Conservation (phyloP, 164 flowering plant genomes). For the Warburgia ugandensis region DNA sequence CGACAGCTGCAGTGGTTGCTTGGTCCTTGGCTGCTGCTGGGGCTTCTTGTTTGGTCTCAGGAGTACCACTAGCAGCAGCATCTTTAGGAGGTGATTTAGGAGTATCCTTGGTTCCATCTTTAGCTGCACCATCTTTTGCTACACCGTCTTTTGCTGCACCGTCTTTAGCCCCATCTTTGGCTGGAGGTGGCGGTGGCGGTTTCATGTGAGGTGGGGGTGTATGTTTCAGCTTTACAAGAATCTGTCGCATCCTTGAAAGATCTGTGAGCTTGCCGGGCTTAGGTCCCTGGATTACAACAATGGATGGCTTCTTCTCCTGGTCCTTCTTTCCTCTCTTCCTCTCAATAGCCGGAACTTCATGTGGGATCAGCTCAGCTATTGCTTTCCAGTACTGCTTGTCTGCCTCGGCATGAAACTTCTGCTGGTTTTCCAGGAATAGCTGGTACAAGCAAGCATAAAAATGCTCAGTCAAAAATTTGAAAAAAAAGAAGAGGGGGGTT, state of each 20-base stretch:
- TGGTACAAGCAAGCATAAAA: slow-evolving; percentile 22
- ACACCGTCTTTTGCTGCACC: slow-evolving; percentile 39
- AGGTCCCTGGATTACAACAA: slow-evolving; percentile 78
- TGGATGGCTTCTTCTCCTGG: slow-evolving; percentile 72
- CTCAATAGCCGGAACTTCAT: slow-evolving; percentile 77
- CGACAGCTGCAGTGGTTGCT: too few relatives aligned
- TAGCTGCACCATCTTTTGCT: slow-evolving; percentile 35
- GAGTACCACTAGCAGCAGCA: slow-evolving; percentile 18
- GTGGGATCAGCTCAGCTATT: slow-evolving; percentile 76
- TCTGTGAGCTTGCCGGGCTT: slow-evolving; percentile 96
- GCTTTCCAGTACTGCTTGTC: slow-evolving; percentile 96
- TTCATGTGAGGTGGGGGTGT: slow-evolving; percentile 88
- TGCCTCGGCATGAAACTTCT: slow-evolving; percentile 85
- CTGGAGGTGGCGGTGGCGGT: slow-evolving; percentile 59
- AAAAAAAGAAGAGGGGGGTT: too few relatives aligned
- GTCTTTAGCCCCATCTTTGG: slow-evolving; percentile 20
- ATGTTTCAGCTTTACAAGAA: slow-evolving; percentile 81
- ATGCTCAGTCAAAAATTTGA: neutral
- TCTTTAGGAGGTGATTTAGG: too few relatives aligned
- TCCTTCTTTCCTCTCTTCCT: slow-evolving; percentile 83
- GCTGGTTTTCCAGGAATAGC: slow-evolving; percentile 69
- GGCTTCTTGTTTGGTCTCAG: slow-evolving; percentile 3
- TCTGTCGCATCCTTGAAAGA: slow-evolving; percentile 79
- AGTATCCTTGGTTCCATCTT: too few relatives aligned
- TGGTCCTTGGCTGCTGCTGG: slow-evolving; percentile 17